Base-by-base conservation (phyloP, 768 basidiomycete species). In the Boletus reticuloceps region DNA sequence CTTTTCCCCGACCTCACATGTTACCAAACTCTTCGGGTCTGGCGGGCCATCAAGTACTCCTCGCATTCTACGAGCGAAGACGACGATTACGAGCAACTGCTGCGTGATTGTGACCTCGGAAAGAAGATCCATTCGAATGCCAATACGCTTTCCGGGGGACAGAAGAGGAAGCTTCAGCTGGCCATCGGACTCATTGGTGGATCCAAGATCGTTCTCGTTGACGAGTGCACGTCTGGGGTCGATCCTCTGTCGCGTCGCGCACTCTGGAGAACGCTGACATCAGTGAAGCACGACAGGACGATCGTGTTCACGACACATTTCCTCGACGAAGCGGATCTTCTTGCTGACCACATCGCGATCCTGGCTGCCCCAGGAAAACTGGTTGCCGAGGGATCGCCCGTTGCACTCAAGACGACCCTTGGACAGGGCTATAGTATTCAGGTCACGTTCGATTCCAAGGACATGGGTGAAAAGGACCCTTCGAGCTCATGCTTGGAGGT, bases 291-390 rank as follows among this genome's bases (percentile, higher is more conserved):
- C 34, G 82, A 85, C 41, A 75, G 86, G 46, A 83, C 85, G 0
- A 82, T 91, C 37, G 74, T 91, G 3, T 85, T 91, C 66, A 91
- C 90, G 0, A 93, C 89, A 0, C 90, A 91, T 71, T 88, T 89
- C 71, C 75, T 90, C 2, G 89, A 91, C 54, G 88, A 91, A 68
- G 89, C 89, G 0, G 89, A 91, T 63, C 74, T 91, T 5, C 74
- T 92, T 14, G 89, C 83, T 0, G 89, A 92, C 61, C 76, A 83
- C 20, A 88, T 92, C 49, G 87, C 85, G 0, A 84, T 91, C 50
- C 74, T 92, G 5, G 84, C 85, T 14, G 82, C 86, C 0, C 89
- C 89, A 2, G 90, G 89, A 19, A 87, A 82, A 58, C 74, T 91
- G 3, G 79, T 91, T 2, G 89, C 89, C 0, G 78, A 83, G 43